Base-by-base conservation (phyloP, 2,329 filamentous ascomycete species). In the Diatrype stigma region DNA sequence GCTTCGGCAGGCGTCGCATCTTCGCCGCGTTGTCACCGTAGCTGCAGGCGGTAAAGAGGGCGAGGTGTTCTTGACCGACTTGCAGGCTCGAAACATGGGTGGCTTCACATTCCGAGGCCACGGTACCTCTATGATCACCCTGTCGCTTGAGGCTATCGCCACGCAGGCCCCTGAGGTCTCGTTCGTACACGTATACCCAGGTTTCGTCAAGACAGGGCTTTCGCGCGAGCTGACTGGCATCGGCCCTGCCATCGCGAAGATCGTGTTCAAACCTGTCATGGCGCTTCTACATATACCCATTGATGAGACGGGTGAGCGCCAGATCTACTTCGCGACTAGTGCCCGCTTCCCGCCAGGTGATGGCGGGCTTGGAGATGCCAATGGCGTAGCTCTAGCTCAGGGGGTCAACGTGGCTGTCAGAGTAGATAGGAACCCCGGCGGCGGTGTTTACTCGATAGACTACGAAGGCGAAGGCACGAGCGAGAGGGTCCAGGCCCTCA, bases 11-110 rank as follows among this genome's bases (percentile, higher is more conserved):
- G 73, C 80, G 0, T 58, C 70, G 0, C 54, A 67, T 5, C 70
- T 82, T 22, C 72, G 76, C 0, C 77, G 81, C 8, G 77, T 83
- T 8, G 72, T 84, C 22, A 76, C 68, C n/a, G 73, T 84, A n/a
- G 66, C 80, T 1, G 75, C 73, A 0, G 78, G 70, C 4, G 75
- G 77, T n/a, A 70, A 72, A 14, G 81, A 85, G 67, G 74, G 75
- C 3, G 51, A 66, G 38, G 38, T 42, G 3, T 22, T 21, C 19
- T 11, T n/a, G 4, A 6, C n/a, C 38, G 17, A 42, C 19, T 42
- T 42, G 6, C 38, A 19, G 6, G 38, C 38, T 8, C 11, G 21
- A 3, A 19, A 22, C 3, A 5, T 42, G n/a, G 19, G 19, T 22
- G n/a, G 10, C 4, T 19, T 42, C n/a, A 19, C 38, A 22, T 19